Conservation (phyloP, 78 protist species). For the Tieghemostelium lacteum region DNA sequence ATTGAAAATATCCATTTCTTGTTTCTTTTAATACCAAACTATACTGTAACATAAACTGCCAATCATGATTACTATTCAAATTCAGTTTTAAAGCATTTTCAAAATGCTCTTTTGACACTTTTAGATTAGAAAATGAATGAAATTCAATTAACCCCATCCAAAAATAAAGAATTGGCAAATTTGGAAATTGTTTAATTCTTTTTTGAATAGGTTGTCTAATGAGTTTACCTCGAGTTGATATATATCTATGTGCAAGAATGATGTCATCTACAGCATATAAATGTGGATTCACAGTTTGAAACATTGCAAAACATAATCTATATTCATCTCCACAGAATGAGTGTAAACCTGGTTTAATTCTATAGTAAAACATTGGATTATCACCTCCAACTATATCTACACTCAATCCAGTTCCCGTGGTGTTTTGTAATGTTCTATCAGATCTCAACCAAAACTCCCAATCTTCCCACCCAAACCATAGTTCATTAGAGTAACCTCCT, state of each 20-base stretch:
- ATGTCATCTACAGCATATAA: constrained; percentile 21
- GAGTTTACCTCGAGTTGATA: neutral
- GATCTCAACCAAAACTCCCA: constrained; percentile 75
- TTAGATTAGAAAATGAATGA: neutral
- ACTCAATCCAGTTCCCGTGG: constrained; percentile 9
- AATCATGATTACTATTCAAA: neutral
- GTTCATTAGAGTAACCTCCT: constrained; percentile 18
- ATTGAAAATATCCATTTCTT: neutral
- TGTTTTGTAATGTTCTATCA: constrained; percentile 3
- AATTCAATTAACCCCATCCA: constrained; percentile 42
- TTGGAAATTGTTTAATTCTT: constrained; percentile 9
- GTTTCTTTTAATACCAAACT: neutral
- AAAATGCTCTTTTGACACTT: neutral
- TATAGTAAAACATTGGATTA: constrained; percentile 24
- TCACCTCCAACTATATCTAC: constrained; percentile 3
- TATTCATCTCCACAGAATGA: constrained; percentile 57
- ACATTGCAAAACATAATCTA: constrained; percentile 64
- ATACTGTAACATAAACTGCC: constrained; percentile 27
- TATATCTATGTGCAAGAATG: constrained; percentile 8
- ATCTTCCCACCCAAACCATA: constrained; percentile 83
- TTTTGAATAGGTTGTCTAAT: neutral
- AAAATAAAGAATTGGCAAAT: constrained; percentile 6
- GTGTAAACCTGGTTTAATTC: constrained; percentile 65
- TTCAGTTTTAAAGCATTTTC: neutral
- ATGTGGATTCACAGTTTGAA: constrained; percentile 34